Base-by-base conservation (phyloP, 2,329 filamentous ascomycete species). In the Trichophaea hybrida region DNA sequence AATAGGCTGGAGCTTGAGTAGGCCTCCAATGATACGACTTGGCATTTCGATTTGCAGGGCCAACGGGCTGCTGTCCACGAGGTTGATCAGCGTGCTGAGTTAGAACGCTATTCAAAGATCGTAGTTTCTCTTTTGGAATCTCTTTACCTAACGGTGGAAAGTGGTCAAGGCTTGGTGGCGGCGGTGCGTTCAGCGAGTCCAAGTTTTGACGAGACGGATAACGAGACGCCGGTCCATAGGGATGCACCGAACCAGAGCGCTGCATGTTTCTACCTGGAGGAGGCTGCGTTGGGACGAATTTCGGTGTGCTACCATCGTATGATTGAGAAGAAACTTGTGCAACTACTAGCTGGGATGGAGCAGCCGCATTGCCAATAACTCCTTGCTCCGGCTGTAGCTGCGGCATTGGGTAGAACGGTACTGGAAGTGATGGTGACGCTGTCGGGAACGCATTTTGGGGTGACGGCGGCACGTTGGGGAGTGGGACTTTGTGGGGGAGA, bases 131-230 rank as follows among this genome's bases (percentile, higher is more conserved):
- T 62, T 65, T 59, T 24, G 48, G 58, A 35, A 31, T 53, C 10
- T 60, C 59, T 8, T 59, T 51, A 37, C 61, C 64, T 48, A 66
- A 34, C 32, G 64, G 64, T 10, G 64, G 63, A 15, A 65, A 65
- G 37, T 65, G 53, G n/a, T 65, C 58, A 52, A 57, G 56, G 32
- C 17, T 58, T 4, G 46, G 6, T 34, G 37, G 24, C 15, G 59
- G 59, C 7, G 38, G 34, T 38, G 52, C 13, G 50, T n/a, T 24
- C 15, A 5, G 31, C n/a, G 37, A 5, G n/a, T 4, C 48, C 15
- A 12, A 32, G 15, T 50, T 17, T 5, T 50, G 15, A 1, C 31
- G 48, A 17, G 48, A 24, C 12, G n/a, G 48, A 32, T 50, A 50
- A 15, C 31, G n/a, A 12, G 48, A 32, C 31, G n/a, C 13, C 5